These are phyloP conservation scores for Phanerodontia chrysosporium DNA, from an alignment of 768 basidiomycete genomes.

Conservation along the genomic window DNA sequence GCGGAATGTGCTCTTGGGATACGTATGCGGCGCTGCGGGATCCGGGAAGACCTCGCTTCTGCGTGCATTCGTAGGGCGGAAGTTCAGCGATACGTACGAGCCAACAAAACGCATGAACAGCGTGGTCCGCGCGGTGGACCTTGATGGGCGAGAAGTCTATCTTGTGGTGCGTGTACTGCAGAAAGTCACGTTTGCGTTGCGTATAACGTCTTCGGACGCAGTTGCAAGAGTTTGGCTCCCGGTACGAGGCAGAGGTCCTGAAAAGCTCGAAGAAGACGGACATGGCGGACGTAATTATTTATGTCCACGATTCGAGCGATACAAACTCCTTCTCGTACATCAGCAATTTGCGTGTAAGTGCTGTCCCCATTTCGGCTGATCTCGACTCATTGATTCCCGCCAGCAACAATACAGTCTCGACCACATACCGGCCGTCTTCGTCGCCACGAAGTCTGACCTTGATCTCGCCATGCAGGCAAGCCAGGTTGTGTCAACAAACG, in stretches of 20 bases:
- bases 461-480: conserved; percentile 91
- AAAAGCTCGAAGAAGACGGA: conserved; percentile 90
- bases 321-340: conserved; percentile 99
- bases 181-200: background rate
- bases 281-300: conserved; percentile 89
- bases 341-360: conserved; percentile 83
- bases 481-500: background rate
- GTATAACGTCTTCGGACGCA: conserved; percentile 27
- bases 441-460: conserved; percentile 98
- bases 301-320: conserved; percentile 96
- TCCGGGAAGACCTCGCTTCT: conserved; percentile 91
- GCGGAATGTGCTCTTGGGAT: conserved; percentile 89
- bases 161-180: conserved; percentile 67
- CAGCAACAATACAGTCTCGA: conserved; percentile 98
- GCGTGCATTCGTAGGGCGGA: conserved; percentile 81
- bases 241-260: conserved; percentile 88
- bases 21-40: conserved; percentile 92
- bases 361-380: conserved; percentile 5
- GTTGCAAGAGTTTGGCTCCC: conserved; percentile 97
- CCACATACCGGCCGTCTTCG: conserved; percentile 92
- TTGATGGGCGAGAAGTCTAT: conserved; percentile 92
- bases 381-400: conserved; percentile 9
- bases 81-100: conserved; percentile 69
- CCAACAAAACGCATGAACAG: conserved; percentile 88
- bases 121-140: conserved; percentile 93